Percentiles rank a stretch among this genome's conserved stretches.
Conservation (phyloP, 495 filamentous ascomycete genomes). For the Hypoxylon intermedium region DNA sequence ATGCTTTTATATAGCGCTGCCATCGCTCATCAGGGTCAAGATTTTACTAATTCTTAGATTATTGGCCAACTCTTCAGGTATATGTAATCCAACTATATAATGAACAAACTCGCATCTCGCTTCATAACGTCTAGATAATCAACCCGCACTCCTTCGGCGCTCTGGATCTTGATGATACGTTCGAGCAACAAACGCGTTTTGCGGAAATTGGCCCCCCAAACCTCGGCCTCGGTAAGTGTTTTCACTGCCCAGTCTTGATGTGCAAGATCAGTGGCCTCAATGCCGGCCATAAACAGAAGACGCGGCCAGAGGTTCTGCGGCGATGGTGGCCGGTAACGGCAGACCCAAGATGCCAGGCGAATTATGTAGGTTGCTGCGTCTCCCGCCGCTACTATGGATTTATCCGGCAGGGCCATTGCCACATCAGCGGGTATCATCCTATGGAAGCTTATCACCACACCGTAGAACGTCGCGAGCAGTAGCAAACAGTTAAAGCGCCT, state of each 20-base stretch:
- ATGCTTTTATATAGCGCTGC: too few relatives aligned
- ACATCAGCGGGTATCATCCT: conserved; percentile 14
- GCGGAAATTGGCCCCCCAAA: conserved; percentile 27
- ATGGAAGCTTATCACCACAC: conserved; percentile 27
- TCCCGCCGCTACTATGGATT: conserved; percentile 6
- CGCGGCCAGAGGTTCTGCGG: conserved; percentile 30
- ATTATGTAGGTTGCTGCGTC: conserved; percentile 21
- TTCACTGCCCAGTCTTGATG: conserved; percentile 22
- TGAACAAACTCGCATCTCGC: conserved; percentile 18
- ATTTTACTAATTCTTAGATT: too few relatives aligned
- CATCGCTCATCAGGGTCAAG: too few relatives aligned
- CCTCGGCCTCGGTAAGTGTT: conserved; percentile 16
- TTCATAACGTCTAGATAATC: conserved; percentile 29
- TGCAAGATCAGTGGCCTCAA: conserved; percentile 22
- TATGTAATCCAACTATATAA: conserved; percentile 15
- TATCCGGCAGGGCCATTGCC: background rate
- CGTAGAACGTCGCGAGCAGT: conserved; percentile 22
- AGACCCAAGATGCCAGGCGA: conserved; percentile 20
- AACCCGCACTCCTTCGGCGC: conserved; percentile 17
- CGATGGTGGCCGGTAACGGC: conserved; percentile 17
- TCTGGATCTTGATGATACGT: conserved; percentile 22
- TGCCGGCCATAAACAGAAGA: conserved; percentile 23
- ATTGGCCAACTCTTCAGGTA: too few relatives aligned
- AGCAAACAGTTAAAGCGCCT: conserved; percentile 28
- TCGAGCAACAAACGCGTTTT: conserved; percentile 24